Percentiles rank a stretch among this genome's conserved stretches.
Conservation (phyloP, 2,329 filamentous ascomycete genomes). For the Xylaria sp. region DNA sequence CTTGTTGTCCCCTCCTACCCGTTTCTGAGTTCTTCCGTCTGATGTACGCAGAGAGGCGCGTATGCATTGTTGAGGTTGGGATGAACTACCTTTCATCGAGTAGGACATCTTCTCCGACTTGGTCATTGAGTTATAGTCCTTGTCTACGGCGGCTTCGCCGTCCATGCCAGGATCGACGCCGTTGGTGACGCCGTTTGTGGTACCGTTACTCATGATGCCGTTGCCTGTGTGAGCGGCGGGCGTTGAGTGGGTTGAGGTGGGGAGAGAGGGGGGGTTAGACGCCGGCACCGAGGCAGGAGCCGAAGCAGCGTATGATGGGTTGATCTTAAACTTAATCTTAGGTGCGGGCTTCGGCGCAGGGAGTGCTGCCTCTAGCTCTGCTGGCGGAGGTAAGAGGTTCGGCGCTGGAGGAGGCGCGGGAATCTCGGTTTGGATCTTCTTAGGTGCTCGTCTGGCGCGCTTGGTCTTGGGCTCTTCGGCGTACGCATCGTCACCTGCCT, state of each 20-base stretch:
- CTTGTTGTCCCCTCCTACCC: too few species aligned
- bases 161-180: slow-evolving; percentile 36
- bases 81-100: slow-evolving; percentile 60
- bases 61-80: background rate
- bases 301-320: slow-evolving; percentile 20
- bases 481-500: slow-evolving; percentile 47
- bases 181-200: slow-evolving; percentile 28
- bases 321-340: slow-evolving; percentile 42
- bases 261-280: slow-evolving; percentile 26
- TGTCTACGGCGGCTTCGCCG: slow-evolving; percentile 36
- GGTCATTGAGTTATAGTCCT: slow-evolving; percentile 64
- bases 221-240: slow-evolving; percentile 2
- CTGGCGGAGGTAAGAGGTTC: slow-evolving; percentile 9
- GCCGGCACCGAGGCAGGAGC: slow-evolving; percentile 14
- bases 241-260: slow-evolving; percentile 16
- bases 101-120: slow-evolving; percentile 69
- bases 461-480: slow-evolving; percentile 35
- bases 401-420: slow-evolving; percentile 19
- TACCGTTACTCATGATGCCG: slow-evolving; percentile 13
- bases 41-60: background rate
- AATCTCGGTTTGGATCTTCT: slow-evolving; percentile 32
- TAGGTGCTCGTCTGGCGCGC: slow-evolving; percentile 32
- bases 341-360: slow-evolving; percentile 27
- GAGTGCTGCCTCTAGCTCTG: slow-evolving; percentile 10
- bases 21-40: background rate